Evolutionary conservation across 805 yeast species (phyloP), one percentile per base, ranked within the genome.

Genomic region (Yamadazyma sp.): DNA sequence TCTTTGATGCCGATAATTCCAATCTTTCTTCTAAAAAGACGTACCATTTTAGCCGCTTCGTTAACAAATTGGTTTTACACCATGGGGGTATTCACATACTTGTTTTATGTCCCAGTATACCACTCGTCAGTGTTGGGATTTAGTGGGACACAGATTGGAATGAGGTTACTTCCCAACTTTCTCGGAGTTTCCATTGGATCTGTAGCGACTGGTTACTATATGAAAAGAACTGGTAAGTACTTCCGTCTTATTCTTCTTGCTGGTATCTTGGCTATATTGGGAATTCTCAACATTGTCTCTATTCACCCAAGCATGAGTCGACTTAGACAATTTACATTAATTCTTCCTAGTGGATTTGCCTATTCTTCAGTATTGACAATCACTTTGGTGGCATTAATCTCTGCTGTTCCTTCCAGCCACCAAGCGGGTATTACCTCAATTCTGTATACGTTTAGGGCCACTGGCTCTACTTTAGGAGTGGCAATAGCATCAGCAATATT

Each of bases 371-470:
- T 79, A 55, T 67, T 86, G 44, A 86, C 95, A 0, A 77, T 84
- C 2, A 78, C 90, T 0, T 63, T 87, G 31, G 59, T 86, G 24
- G 84, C 95, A 0, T 70, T 87, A 59, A 82, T 87, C 37, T 80
- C 93, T 0, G 77, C 91, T 1, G 93, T 83, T 2, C 80, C 84
- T 7, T 59, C 67, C 15, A 71, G 74, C 35, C 75, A 71, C 51
- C 95, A 87, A 58, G 95, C 96, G 1, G 74, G 88, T 14, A 82
- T 91, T 2, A 89, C 96, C 0, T 85, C 95, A 0, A 84, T 90
- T 40, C 95, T 86, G 53, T 89, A 90, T 57, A 89, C 90, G 0
- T 87, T 84, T 66, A 71, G 95, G 52, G 81, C 91, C 7, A 81
- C 89, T 1, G 95, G 95, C 0, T 82, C 90, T 12, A 84, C 93